Evolutionary conservation across 1,284 basidiomycete genomes (phyloP).

Genomic region (Leccinum angustisporum): DNA sequence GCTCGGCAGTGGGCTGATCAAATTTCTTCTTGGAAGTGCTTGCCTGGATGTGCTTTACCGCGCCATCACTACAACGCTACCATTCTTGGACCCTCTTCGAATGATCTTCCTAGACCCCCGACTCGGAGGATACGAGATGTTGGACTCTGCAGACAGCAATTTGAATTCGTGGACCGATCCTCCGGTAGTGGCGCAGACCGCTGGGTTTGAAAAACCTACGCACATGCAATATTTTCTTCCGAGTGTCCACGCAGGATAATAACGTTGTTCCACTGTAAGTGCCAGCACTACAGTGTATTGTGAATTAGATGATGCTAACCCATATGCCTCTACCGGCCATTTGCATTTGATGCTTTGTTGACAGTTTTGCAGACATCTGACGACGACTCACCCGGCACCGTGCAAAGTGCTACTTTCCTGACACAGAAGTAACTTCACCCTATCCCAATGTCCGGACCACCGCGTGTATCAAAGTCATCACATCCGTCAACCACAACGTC

Average conservation of each 20-base stretch:
- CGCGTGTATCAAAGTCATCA: constrained; percentile 9
- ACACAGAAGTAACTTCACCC: background rate
- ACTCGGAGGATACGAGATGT: background rate
- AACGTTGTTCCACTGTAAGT: background rate
- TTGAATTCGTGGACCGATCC: background rate
- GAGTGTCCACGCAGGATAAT: background rate
- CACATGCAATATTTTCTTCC: background rate
- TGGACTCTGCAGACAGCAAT: background rate
- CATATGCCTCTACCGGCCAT: background rate
- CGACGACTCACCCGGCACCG: background rate
- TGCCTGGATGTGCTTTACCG: no score
- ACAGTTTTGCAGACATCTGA: background rate
- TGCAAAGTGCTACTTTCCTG: background rate
- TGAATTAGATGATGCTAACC: background rate
- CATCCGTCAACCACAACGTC: background rate
- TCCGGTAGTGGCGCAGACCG: background rate
- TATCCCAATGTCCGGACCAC: constrained; percentile 18
- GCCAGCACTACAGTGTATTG: background rate
- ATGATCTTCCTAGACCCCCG: background rate
- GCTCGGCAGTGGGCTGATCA: no score
- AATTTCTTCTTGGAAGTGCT: no score
- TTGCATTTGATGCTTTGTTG: background rate
- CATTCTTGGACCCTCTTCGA: background rate
- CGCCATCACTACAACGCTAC: background rate
- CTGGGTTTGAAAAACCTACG: background rate